Conservation (phyloP, 371 early-diverging fungal species). For the Mortierella polycephala region DNA sequence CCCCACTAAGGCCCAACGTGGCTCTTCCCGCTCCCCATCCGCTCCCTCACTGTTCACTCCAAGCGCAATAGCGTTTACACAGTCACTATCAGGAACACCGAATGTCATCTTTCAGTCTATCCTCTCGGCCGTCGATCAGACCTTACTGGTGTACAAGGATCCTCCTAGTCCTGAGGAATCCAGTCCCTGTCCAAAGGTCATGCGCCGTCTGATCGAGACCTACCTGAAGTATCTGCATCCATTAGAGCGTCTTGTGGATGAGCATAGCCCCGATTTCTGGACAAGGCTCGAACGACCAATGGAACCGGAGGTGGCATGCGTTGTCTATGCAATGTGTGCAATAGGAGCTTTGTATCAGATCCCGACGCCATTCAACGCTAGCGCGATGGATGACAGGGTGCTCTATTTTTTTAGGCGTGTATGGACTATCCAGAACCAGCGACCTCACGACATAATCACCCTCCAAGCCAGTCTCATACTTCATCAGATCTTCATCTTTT, state of each 20-base stretch:
- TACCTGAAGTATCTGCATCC: constrained; percentile 42
- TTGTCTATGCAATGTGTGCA: constrained; percentile 50
- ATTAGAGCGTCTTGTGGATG: constrained; percentile 26
- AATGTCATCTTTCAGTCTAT: constrained; percentile 26
- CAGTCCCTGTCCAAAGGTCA: constrained; percentile 6
- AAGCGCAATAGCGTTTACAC: background rate
- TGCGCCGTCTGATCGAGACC: constrained; percentile 26
- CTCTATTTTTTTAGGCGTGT: constrained; percentile 16
- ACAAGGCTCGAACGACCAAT: constrained; percentile 32
- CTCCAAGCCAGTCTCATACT: constrained; percentile 39
- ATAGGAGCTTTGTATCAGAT: constrained; percentile 27
- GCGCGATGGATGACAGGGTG: constrained; percentile 16
- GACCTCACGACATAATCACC: constrained; percentile 18
- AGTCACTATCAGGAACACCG: background rate
- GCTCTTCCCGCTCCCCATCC: background rate
- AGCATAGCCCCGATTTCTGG: constrained; percentile 35
- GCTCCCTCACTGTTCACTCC: background rate
- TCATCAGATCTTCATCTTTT: constrained; percentile 13
- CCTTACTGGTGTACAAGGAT: constrained; percentile 1
- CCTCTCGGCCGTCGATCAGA: constrained; percentile 13
- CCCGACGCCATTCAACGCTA: constrained; percentile 1
- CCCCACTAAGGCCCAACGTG: background rate
- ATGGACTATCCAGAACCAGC: constrained; percentile 5
- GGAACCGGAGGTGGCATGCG: constrained; percentile 19
- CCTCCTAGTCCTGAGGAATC: constrained; percentile 1